Conservation (phyloP, 176 grass and related monocot species). For the Cenchrus americanus region DNA sequence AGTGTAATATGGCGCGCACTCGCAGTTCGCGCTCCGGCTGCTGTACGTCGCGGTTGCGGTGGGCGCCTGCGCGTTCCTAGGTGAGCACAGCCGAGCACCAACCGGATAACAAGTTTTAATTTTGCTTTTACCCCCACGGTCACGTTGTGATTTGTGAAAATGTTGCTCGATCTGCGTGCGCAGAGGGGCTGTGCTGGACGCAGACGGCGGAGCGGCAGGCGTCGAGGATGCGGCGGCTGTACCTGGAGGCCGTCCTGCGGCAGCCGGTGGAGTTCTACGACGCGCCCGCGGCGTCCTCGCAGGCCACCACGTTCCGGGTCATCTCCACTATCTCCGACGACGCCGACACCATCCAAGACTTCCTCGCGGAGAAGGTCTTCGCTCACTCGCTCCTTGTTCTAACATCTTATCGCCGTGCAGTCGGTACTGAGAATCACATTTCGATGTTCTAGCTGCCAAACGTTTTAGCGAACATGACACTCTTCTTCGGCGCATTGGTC, state of each 20-base stretch:
- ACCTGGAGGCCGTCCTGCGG: constrained; percentile 62
- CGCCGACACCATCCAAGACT: constrained; percentile 61
- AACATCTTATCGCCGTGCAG: too few species aligned
- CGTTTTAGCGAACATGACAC: constrained; percentile 48
- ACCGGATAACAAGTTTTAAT: neutral
- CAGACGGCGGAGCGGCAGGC: constrained; percentile 57
- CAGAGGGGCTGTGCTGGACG: constrained; percentile 63
- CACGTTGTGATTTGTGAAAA: too few species aligned
- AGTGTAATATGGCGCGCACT: neutral
- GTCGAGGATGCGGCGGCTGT: constrained; percentile 54
- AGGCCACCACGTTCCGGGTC: constrained; percentile 52
- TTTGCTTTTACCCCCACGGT: too few species aligned
- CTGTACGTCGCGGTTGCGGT: constrained; percentile 51
- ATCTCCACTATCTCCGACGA: constrained; percentile 70
- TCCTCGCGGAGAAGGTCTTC: constrained; percentile 63
- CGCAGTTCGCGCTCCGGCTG: constrained; percentile 58
- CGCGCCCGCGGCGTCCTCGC: constrained; percentile 32
- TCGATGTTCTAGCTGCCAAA: constrained; percentile 44
- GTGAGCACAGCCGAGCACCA: neutral
- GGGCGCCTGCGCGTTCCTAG: constrained; percentile 45
- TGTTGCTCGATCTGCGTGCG: neutral
- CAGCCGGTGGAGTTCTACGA: constrained; percentile 66
- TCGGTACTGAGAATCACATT: neutral
- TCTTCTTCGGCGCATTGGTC: constrained; percentile 44
- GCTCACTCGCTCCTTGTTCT: too few species aligned